Evolutionary conservation across 495 filamentous ascomycete genomes (phyloP), one percentile per base, ranked within the genome.

Genomic region (Aspergillus ellipticus): DNA sequence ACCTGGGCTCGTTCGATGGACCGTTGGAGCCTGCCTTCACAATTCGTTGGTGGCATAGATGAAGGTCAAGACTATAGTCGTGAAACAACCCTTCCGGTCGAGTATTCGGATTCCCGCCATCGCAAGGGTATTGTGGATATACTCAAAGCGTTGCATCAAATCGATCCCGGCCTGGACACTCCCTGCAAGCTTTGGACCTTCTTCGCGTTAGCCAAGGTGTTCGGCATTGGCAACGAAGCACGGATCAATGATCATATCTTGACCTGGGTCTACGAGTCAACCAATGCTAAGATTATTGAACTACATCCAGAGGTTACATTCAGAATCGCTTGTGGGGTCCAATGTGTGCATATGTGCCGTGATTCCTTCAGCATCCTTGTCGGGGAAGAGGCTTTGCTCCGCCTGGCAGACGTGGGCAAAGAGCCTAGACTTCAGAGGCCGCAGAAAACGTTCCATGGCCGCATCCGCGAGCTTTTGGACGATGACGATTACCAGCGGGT

Each of bases 151-250:
- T 70, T 86, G 28, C 71, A 81, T 48, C 79, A 77, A 13, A 49
- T 75, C 0, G 68, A 72, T 41, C 70, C 82, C 1, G 65, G 73
- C 2, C 64, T 89, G n/a, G 79, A 88, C 59, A 87, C 85, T 0
- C 84, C 85, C n/a, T 71, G 79, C 35, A 83, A 85, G 22, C 62
- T 86, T 46, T 87, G 81, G 78, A 86, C 83, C 0, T 78, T 84
- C 15, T 82, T 82, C 15, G 79, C 75, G 8, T 65, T 88, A 3
- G 84, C 84, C 19, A 82, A 81, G 19, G 66, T 82, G 47, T 75
- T 85, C 19, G 77, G 82, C 2, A 74, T 85, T 17, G 72, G 76
- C 0, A 66, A 64, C 2, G 46, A 64, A 11, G 65, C 68, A 0
- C 48, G 62, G 2, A 63, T 79, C 16, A 63, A 61, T 42, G 69